phyloP scores from a whole-genome alignment of 768 basidiomycete species.

The Kwoniella bestiolae region DNA sequence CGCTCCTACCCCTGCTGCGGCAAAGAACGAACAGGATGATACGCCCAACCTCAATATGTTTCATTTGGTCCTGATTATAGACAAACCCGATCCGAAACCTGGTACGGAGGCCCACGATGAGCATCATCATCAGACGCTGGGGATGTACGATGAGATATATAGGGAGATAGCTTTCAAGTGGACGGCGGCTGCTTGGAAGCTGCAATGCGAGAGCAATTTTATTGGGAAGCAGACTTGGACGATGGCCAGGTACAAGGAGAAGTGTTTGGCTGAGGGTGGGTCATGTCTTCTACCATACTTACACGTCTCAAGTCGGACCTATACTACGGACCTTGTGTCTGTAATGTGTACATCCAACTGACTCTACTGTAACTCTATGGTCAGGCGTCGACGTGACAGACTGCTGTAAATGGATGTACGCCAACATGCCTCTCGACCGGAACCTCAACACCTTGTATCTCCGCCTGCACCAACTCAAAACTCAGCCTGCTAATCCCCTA shows the following conservation, averaged over 20 bases:
- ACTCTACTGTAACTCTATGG: too few species aligned
- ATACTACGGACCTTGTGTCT: too few species aligned
- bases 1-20: not conserved
- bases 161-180: slow-evolving; percentile 85
- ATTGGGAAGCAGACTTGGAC: slow-evolving; percentile 79
- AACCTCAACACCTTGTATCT: slow-evolving; percentile 82
- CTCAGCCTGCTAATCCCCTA: slow-evolving; percentile 39
- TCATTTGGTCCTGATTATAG: slow-evolving; percentile 83
- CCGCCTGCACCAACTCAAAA: slow-evolving; percentile 66
- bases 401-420: slow-evolving; percentile 63
- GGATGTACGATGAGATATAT: slow-evolving; percentile 72
- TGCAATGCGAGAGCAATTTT: slow-evolving; percentile 84
- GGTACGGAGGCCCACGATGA: slow-evolving; percentile 27
- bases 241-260: slow-evolving; percentile 73
- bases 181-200: slow-evolving; percentile 88
- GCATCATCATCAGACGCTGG: slow-evolving; percentile 20
- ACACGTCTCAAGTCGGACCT: too few species aligned
- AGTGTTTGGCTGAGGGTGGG: slow-evolving; percentile 61
- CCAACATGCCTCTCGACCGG: slow-evolving; percentile 71
- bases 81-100: slow-evolving; percentile 75
- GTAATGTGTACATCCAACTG: too few species aligned
- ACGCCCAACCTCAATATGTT: slow-evolving; percentile 60
- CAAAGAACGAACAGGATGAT: slow-evolving; percentile 29
- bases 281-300: slow-evolving; percentile 10
- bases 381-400: slow-evolving; percentile 52